Conservation (phyloP, 495 filamentous ascomycete genomes). For the Geopyxis carbonaria region DNA sequence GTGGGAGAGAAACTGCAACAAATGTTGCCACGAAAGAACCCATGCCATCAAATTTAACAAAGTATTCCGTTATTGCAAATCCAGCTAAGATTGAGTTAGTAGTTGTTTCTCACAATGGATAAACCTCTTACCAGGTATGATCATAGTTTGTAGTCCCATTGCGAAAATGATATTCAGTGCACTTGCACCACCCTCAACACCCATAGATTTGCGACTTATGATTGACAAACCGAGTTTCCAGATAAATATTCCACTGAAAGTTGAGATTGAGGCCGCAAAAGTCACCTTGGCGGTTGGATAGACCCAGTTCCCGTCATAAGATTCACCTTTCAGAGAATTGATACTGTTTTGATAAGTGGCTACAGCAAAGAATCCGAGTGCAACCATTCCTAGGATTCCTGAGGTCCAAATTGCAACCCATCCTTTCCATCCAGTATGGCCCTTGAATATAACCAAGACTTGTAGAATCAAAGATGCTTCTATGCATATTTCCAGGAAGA, state of each 20-base stretch:
- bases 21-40: slow-evolving; percentile 45
- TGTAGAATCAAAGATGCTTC: slow-evolving; percentile 57
- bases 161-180: slow-evolving; percentile 56
- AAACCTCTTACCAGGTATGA: slow-evolving; percentile 50
- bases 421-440: slow-evolving; percentile 2
- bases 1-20: slow-evolving; percentile 56
- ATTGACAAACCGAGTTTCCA: slow-evolving; percentile 50
- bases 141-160: slow-evolving; percentile 60
- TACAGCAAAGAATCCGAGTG: too few relatives aligned
- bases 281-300: slow-evolving; percentile 24
- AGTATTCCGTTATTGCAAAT: slow-evolving; percentile 51
- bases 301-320: too few relatives aligned
- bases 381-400: too few relatives aligned
- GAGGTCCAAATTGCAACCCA: too few relatives aligned
- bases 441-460: slow-evolving; percentile 33
- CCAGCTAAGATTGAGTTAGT: slow-evolving; percentile 33
- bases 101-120: slow-evolving; percentile 9
- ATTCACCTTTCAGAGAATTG: too few relatives aligned
- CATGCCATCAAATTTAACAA: slow-evolving; percentile 37
- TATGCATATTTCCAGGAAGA: slow-evolving; percentile 44
- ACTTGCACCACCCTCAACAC: slow-evolving; percentile 39
- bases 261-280: slow-evolving; percentile 50
- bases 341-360: too few relatives aligned
- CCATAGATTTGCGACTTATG: slow-evolving; percentile 36
- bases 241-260: slow-evolving; percentile 59